Conservation (phyloP, 179 eudicot genomes). For the Amaranthus tricolor region DNA sequence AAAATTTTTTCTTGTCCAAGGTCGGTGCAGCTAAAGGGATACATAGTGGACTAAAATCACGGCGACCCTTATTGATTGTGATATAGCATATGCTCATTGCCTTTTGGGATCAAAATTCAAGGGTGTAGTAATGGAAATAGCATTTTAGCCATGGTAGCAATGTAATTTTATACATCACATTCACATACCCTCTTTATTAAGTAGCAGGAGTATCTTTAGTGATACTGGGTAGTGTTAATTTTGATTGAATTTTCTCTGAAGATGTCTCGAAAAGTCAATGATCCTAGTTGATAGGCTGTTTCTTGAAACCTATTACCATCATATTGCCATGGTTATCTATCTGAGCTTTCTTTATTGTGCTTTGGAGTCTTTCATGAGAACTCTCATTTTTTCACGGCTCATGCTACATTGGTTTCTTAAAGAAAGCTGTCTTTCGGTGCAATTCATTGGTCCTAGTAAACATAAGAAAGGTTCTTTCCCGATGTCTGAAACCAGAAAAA, state of each 20-base stretch:
- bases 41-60: neutral
- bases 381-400: neutral
- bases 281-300: neutral
- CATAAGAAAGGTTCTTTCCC: neutral
- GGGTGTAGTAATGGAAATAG: neutral
- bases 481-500: neutral
- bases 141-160: neutral
- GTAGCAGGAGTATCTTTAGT: neutral
- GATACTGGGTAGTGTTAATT: neutral
- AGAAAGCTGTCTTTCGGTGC: neutral
- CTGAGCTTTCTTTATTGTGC: neutral
- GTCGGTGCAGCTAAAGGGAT: neutral
- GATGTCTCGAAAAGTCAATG: neutral
- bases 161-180: neutral
- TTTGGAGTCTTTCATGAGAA: neutral
- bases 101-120: neutral
- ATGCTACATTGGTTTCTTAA: neutral
- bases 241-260: neutral
- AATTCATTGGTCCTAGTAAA: neutral
- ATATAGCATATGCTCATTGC: neutral
- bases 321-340: neutral
- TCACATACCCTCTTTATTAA: neutral
- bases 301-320: neutral
- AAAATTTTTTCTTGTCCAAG: neutral
- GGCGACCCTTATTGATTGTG: neutral